Evolutionary conservation across 805 yeast genomes (phyloP).

Genomic region (Candida boleticola): DNA sequence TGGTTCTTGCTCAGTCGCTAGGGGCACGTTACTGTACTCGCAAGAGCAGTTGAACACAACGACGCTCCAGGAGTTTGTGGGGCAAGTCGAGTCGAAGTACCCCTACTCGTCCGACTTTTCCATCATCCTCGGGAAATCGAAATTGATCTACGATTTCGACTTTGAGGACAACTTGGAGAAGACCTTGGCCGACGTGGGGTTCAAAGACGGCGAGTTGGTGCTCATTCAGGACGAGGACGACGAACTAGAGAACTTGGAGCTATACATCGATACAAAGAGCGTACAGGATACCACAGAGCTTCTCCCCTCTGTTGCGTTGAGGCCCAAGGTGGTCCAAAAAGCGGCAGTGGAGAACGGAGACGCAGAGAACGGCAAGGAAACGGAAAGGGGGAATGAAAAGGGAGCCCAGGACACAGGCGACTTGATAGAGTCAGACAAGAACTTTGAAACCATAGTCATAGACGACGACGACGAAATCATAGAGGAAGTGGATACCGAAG

Average conservation of each 20-base stretch:
- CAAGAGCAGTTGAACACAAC: conserved; percentile 19
- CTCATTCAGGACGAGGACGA: conserved; percentile 83
- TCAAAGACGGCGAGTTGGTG: conserved; percentile 59
- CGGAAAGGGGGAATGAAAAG: conserved; percentile 4
- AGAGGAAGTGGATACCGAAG: conserved; percentile 6
- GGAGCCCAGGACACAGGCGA: background rate
- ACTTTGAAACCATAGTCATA: conserved; percentile 7
- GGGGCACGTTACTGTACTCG: conserved; percentile 47
- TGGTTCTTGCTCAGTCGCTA: conserved; percentile 56
- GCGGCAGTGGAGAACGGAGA: conserved; percentile 9
- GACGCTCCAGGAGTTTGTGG: conserved; percentile 52
- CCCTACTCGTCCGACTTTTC: conserved; percentile 56
- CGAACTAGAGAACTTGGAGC: conserved; percentile 56
- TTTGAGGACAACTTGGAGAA: conserved; percentile 72
- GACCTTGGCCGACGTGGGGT: conserved; percentile 51
- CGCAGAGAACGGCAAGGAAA: conserved; percentile 9
- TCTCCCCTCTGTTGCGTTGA: conserved; percentile 16
- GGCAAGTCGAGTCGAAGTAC: conserved; percentile 46
- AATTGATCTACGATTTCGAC: conserved; percentile 78
- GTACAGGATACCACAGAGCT: conserved; percentile 5
- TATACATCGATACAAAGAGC: conserved; percentile 41
- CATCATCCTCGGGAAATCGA: conserved; percentile 54
- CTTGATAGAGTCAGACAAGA: conserved; percentile 2
- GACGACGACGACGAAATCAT: conserved; percentile 15
- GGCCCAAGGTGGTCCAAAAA: conserved; percentile 9